phyloP scores from a whole-genome alignment of 2,329 filamentous ascomycete genomes.

The Beauveria bassiana region DNA sequence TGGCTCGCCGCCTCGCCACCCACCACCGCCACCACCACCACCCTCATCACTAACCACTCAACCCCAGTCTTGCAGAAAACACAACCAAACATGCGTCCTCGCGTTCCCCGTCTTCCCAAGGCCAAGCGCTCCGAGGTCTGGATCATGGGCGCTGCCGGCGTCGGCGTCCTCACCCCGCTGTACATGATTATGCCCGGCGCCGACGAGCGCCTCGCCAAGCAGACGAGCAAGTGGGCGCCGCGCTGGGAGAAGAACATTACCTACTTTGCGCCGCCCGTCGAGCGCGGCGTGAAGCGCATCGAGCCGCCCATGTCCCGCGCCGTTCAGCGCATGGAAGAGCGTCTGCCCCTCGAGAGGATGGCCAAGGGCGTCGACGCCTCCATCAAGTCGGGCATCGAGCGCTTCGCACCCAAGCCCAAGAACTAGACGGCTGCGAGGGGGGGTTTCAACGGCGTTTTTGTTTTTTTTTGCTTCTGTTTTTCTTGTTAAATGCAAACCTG shows the following conservation, averaged over 20 bases:
- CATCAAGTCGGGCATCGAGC: slow-evolving; percentile 39
- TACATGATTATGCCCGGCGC: slow-evolving; percentile 51
- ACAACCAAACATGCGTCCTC: slow-evolving; percentile 38
- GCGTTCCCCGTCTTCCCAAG: slow-evolving; percentile 39
- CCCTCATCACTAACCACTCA: neutral
- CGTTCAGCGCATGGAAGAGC: slow-evolving; percentile 37
- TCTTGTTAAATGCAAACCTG: neutral
- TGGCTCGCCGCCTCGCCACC: neutral
- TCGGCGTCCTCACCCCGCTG: slow-evolving; percentile 46
- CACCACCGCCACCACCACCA: neutral
- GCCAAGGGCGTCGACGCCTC: slow-evolving; percentile 39
- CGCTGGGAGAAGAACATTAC: slow-evolving; percentile 52
- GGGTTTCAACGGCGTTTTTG: neutral
- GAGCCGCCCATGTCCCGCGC: slow-evolving; percentile 39
- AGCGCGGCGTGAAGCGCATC: slow-evolving; percentile 39
- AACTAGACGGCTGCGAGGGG: neutral
- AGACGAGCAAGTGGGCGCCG: slow-evolving; percentile 51
- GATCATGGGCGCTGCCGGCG: slow-evolving; percentile 46
- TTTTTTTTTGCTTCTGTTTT: neutral
- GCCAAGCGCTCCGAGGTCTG: slow-evolving; percentile 41
- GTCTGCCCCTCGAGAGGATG: slow-evolving; percentile 42
- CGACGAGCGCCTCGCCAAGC: slow-evolving; percentile 44
- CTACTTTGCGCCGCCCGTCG: slow-evolving; percentile 41
- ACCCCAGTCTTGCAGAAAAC: neutral
- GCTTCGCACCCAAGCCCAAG: slow-evolving; percentile 23